Conservation (phyloP, 169 alveolate species). For the Plasmodium coatneyi region DNA sequence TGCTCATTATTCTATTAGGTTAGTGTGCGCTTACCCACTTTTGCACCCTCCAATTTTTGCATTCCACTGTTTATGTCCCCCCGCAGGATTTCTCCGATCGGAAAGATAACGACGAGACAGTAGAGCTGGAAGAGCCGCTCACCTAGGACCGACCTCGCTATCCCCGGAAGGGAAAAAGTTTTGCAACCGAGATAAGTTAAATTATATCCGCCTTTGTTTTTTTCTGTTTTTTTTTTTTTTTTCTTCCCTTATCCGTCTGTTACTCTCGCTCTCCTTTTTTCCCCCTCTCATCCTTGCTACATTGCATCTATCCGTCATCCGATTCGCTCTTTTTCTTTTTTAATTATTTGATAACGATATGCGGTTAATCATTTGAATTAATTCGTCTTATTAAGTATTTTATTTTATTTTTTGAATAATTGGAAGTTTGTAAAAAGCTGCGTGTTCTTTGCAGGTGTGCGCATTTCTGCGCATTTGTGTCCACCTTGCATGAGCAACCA, state of each 20-base stretch:
- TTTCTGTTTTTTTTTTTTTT: background rate
- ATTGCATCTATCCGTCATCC: background rate
- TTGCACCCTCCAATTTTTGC: background rate
- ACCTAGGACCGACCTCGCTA: background rate
- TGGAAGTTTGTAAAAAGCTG: background rate
- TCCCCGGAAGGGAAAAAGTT: background rate
- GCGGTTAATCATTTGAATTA: background rate
- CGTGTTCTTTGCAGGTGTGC: background rate
- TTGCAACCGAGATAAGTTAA: background rate
- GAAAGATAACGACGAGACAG: constrained; percentile 52
- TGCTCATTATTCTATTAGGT: background rate
- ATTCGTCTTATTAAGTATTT: background rate
- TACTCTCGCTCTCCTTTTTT: background rate
- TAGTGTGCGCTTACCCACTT: background rate
- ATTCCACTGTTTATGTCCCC: background rate
- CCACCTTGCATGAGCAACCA: background rate
- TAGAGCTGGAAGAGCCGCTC: constrained; percentile 71
- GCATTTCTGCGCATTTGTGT: background rate
- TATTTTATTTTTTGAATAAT: background rate
- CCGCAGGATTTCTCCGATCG: constrained; percentile 64
- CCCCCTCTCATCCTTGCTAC: background rate
- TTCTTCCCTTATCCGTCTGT: background rate
- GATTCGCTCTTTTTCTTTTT: background rate
- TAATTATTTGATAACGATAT: background rate
- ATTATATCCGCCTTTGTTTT: background rate